Conservation (phyloP, 2,329 filamentous ascomycete genomes). For the Rhinocladiella mackenziei region DNA sequence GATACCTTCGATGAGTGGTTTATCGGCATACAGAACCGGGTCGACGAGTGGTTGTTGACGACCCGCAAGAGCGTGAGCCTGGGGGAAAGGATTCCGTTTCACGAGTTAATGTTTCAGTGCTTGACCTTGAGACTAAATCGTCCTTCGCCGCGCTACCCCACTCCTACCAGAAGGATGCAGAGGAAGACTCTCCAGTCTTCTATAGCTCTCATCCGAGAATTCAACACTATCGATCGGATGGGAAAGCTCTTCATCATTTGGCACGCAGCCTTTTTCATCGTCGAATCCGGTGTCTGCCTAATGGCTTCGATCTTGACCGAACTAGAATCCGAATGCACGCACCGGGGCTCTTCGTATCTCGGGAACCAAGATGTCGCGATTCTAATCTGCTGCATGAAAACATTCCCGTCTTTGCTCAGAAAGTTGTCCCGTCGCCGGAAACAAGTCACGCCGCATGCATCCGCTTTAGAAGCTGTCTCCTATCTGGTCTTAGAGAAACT, state of each 20-base stretch:
- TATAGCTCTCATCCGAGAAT: constrained; percentile 14
- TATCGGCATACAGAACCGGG: constrained; percentile 2
- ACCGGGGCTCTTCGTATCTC: not conserved
- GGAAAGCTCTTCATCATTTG: constrained; percentile 19
- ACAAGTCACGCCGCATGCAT: constrained; percentile 4
- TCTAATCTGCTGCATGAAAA: constrained; percentile 10
- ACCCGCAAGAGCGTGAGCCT: constrained; percentile 12
- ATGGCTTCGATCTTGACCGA: constrained; percentile 3
- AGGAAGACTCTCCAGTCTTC: constrained; percentile 8
- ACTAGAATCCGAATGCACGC: not conserved
- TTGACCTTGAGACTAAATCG: constrained; percentile 15
- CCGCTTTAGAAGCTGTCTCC: constrained; percentile 8
- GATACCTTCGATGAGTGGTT: constrained; percentile 7
- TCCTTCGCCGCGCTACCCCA: constrained; percentile 10
- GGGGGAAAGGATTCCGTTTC: constrained; percentile 15
- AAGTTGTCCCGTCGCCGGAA: constrained; percentile 18
- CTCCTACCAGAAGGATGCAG: constrained; percentile 7
- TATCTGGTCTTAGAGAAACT: constrained; percentile 5
- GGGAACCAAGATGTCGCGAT: constrained; percentile 10
- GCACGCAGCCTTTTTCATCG: constrained; percentile 12
- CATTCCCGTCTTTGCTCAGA: constrained; percentile 5
- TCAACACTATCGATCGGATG: constrained; percentile 6
- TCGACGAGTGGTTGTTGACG: constrained; percentile 12
- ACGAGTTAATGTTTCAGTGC: constrained; percentile 14
- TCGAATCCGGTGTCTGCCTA: constrained; percentile 9